Evolutionary conservation across 176 grass and related monocot genomes (phyloP), one percentile per base, ranked within the genome.

Genomic region (Oryza punctata): DNA sequence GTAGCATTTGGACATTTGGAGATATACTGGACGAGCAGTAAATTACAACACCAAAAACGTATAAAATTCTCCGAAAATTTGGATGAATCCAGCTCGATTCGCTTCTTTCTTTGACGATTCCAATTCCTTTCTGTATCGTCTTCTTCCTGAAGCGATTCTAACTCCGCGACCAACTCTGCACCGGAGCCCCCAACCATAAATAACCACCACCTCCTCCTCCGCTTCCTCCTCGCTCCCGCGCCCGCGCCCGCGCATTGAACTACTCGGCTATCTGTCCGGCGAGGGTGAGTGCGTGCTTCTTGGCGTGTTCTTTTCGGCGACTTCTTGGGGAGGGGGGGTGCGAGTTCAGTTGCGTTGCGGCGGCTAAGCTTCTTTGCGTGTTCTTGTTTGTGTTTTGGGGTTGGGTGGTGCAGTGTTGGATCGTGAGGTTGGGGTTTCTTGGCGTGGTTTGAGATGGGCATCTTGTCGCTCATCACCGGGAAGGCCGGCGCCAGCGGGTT

Each of bases 401-500:
- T 38, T 38, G 37, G 12, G 40, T 26, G 13, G 70, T 60, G n/a
- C 27, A 64, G 47, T 71, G 76, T 37, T 29, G 37, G 44, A 1
- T 38, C 25, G 52, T 16, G 29, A 15, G 43, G 32, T 14, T 3
- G 6, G 70, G 3, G 6, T 26, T 16, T 19, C 28, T 81, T 81
- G 78, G 44, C 4, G 40, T 2, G 63, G 46, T 7, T 68, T 16
- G 19, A 84, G 60, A 89, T 96, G 96, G 91, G 91, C 5, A 54
- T 96, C 71, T 72, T 94, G 44, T 74, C 91, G 54, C 78, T 92
- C 57, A 85, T 94, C 50, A 99, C 93, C 19, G 93, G 97, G 32
- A 87, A 73, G 87, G 89, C 87, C 1, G 97, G 97, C 70, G 27
- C 81, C 7, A 99, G 89, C 82, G 97, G 97, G 27, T 99, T 92